Percentiles rank a stretch among this genome's conserved stretches.
These are phyloP conservation scores for Sarocladium brachiariae DNA, from an alignment of 2,329 filamentous ascomycete species.

Conservation along the genomic window DNA sequence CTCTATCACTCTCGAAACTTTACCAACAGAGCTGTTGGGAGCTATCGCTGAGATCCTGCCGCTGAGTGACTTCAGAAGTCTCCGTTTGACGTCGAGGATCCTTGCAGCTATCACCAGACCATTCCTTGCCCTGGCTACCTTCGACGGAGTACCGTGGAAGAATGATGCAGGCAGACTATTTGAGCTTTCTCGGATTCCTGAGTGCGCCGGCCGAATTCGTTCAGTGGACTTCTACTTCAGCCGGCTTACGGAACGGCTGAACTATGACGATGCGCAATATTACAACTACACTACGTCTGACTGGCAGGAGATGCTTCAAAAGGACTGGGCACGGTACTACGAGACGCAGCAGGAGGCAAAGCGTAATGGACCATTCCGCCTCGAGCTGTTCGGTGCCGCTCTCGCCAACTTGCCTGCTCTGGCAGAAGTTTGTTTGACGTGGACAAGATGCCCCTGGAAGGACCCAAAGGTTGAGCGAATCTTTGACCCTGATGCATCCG, in stretches of 20 bases:
- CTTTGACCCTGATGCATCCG: slow-evolving; percentile 15
- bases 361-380: neutral
- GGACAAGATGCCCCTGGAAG: slow-evolving; percentile 18
- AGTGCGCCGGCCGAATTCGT: slow-evolving; percentile 33
- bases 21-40: slow-evolving; percentile 34
- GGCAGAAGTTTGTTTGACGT: slow-evolving; percentile 17
- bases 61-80: slow-evolving; percentile 28
- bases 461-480: slow-evolving; percentile 4
- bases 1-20: neutral
- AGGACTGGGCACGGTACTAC: slow-evolving; percentile 30
- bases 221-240: slow-evolving; percentile 39
- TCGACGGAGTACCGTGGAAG: slow-evolving; percentile 37
- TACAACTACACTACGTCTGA: slow-evolving; percentile 1
- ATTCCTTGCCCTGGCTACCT: slow-evolving; percentile 33
- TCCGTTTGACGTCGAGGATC: slow-evolving; percentile 32
- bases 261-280: neutral
- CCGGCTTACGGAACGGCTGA: slow-evolving; percentile 26
- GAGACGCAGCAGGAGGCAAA: slow-evolving; percentile 26
- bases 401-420: slow-evolving; percentile 16
- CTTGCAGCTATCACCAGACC: slow-evolving; percentile 36
- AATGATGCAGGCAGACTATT: slow-evolving; percentile 38
- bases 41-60: slow-evolving; percentile 37
- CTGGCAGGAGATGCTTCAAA: slow-evolving; percentile 8
- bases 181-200: slow-evolving; percentile 35
- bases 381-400: slow-evolving; percentile 3